These are phyloP conservation scores for Fraxinus sp. DNA, from an alignment of 305 asterid species.

Conservation along the genomic window DNA sequence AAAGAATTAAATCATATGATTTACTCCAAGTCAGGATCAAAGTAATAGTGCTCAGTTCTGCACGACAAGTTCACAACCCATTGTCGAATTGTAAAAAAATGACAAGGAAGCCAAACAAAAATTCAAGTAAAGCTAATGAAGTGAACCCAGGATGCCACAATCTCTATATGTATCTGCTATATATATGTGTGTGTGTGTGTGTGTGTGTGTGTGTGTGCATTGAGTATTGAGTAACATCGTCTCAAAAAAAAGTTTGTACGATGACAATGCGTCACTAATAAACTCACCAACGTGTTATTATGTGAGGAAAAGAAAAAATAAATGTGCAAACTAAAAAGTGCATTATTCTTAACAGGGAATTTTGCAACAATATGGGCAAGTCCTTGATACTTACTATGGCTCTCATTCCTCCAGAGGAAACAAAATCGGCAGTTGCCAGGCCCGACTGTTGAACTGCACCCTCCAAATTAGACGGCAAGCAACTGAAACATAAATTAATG, in stretches of 20 bases:
- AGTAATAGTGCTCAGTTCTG: not conserved
- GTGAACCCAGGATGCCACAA: not conserved
- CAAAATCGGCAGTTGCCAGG: conserved; percentile 76
- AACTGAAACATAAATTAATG: conserved; percentile 50
- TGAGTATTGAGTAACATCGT: not conserved
- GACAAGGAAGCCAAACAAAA: not conserved
- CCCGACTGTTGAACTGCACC: conserved; percentile 92
- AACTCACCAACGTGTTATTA: not conserved
- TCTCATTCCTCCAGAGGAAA: conserved; percentile 81
- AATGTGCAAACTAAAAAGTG: not conserved
- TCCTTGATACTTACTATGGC: conserved; percentile 58
- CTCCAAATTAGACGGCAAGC: conserved; percentile 89
- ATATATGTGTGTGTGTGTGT: too few relatives aligned
- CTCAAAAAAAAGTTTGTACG: not conserved
- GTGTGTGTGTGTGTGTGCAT: too few relatives aligned
- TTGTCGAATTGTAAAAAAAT: not conserved
- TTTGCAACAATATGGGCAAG: not conserved
- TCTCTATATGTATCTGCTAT: not conserved
- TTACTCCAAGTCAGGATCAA: not conserved
- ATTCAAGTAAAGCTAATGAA: not conserved
- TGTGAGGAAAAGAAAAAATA: not conserved
- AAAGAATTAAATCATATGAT: not conserved
- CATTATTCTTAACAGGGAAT: not conserved
- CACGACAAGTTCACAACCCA: not conserved
- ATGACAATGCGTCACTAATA: not conserved